Conservation (phyloP, 2,329 filamentous ascomycete genomes). For the Ceratocystis destructans region DNA sequence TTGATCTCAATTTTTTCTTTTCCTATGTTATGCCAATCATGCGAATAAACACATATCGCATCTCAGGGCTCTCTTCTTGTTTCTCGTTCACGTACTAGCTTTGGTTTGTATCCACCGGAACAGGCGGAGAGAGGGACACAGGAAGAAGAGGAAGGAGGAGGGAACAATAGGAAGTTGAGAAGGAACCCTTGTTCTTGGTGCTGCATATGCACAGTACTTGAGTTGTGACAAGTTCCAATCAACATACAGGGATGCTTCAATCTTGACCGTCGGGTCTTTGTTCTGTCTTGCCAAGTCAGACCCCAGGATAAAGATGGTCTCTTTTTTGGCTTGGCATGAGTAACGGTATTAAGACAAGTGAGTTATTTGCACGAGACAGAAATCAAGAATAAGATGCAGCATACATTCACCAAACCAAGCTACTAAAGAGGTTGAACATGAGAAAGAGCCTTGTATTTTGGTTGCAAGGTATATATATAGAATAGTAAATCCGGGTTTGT, state of each 20-base stretch:
- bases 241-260: background rate
- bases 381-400: background rate
- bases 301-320: background rate
- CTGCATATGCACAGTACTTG: background rate
- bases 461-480: background rate
- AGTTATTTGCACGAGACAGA: background rate
- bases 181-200: background rate
- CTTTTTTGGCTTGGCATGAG: background rate
- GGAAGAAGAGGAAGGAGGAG: background rate
- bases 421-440: background rate
- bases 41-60: no score
- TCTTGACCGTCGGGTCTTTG: background rate
- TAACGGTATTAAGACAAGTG: background rate
- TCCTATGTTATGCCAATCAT: no score
- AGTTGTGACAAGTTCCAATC: background rate
- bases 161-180: background rate
- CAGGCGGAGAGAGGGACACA: no score
- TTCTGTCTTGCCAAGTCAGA: background rate
- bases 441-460: background rate
- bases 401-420: background rate
- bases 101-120: no score
- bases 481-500: background rate
- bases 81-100: no score
- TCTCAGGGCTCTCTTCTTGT: no score
- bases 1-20: background rate